Conservation (phyloP, 1,284 basidiomycete species). For the Apiotrichum akiyoshidainum region DNA sequence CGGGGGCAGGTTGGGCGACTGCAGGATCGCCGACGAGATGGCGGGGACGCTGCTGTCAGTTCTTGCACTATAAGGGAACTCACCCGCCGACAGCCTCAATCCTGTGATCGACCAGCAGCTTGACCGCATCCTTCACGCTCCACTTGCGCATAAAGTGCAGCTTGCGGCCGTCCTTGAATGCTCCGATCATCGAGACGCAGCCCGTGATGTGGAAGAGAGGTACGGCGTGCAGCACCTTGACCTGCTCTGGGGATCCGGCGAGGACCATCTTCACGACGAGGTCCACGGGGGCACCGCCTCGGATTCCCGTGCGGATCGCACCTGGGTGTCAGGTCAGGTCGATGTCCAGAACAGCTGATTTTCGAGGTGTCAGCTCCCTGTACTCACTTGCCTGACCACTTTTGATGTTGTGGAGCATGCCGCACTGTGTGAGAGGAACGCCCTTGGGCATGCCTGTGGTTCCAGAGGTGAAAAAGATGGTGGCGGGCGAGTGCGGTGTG, state of each 20-base stretch:
- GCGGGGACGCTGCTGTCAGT: slow-evolving; percentile 34
- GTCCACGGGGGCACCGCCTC: slow-evolving; percentile 25
- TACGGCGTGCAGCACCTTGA: slow-evolving; percentile 28
- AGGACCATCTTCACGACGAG: slow-evolving; percentile 9
- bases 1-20: slow-evolving; percentile 28
- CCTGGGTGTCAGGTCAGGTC: background rate
- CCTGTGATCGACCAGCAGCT: slow-evolving; percentile 29
- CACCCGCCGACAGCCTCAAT: slow-evolving; percentile 34
- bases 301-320: slow-evolving; percentile 27
- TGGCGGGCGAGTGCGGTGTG: slow-evolving; percentile 34
- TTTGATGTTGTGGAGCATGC: slow-evolving; percentile 36
- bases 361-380: background rate
- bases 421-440: slow-evolving; percentile 37
- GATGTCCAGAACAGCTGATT: no score
- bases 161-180: slow-evolving; percentile 35
- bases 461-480: slow-evolving; percentile 40
- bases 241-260: slow-evolving; percentile 8
- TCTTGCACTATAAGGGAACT: background rate
- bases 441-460: slow-evolving; percentile 42
- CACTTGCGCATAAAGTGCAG: slow-evolving; percentile 36
- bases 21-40: slow-evolving; percentile 31
- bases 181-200: slow-evolving; percentile 34
- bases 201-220: slow-evolving; percentile 47
- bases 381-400: background rate
- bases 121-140: slow-evolving; percentile 32